phyloP scores from a whole-genome alignment of 2,329 filamentous ascomycete species.

The Stagonosporopsis cucurbitacearum region DNA sequence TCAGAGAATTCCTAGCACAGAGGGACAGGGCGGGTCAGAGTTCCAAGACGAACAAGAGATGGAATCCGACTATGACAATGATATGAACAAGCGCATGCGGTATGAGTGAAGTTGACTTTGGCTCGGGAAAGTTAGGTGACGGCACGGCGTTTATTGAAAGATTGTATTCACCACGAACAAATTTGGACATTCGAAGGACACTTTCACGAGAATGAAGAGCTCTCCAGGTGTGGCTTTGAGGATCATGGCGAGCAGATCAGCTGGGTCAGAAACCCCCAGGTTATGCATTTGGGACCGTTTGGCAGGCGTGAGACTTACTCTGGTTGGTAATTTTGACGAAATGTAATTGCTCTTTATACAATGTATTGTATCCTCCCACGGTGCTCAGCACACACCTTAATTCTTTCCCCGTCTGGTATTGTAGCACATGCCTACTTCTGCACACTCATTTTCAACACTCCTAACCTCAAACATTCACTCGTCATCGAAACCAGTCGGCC shows the following conservation, averaged over 20 bases:
- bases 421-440: background rate
- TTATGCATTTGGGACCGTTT: no score
- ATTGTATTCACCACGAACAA: background rate
- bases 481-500: constrained; percentile 57
- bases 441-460: background rate
- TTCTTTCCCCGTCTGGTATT: background rate
- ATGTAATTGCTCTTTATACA: constrained; percentile 39
- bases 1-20: constrained; percentile 17
- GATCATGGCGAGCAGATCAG: background rate
- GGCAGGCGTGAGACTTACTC: constrained; percentile 7
- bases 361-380: constrained; percentile 16
- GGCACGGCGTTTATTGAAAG: background rate
- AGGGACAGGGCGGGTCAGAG: constrained; percentile 13
- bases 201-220: background rate
- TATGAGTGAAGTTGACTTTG: constrained; percentile 7
- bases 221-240: background rate
- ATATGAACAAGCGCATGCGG: constrained; percentile 6
- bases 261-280: background rate
- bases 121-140: background rate
- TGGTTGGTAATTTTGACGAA: constrained; percentile 7
- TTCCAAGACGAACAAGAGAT: constrained; percentile 16
- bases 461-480: constrained; percentile 25
- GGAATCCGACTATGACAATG: background rate
- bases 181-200: background rate
- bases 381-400: background rate